Conservation (phyloP, 139 green algal species). For the Chlorella sp. region DNA sequence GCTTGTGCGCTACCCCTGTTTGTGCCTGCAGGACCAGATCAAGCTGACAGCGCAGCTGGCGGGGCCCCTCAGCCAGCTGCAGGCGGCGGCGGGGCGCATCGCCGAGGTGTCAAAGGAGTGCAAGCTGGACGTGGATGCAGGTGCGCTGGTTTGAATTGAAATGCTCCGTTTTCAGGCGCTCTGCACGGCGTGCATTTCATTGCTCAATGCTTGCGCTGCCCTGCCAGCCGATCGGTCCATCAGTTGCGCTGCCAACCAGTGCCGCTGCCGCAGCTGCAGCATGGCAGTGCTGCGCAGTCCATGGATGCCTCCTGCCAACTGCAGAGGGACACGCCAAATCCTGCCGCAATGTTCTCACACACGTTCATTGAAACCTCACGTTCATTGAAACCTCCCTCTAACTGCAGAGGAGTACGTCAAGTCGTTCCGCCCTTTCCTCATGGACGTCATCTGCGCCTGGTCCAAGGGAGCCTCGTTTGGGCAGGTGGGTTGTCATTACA, state of each 20-base stretch:
- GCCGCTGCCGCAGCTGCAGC: too few species aligned
- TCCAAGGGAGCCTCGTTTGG: constrained; percentile 65
- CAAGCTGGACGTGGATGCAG: constrained; percentile 78
- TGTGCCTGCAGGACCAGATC: constrained; percentile 37
- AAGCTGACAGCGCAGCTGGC: constrained; percentile 68
- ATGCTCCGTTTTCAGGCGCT: too few species aligned
- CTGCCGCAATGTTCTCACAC: too few species aligned
- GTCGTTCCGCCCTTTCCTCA: constrained; percentile 81
- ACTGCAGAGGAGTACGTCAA: constrained; percentile 75
- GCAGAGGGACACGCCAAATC: too few species aligned
- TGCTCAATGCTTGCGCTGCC: too few species aligned
- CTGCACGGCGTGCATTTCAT: too few species aligned
- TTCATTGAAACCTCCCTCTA: neutral
- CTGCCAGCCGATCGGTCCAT: too few species aligned
- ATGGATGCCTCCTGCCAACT: too few species aligned
- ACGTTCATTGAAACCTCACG: too few species aligned
- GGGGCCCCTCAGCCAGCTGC: constrained; percentile 54
- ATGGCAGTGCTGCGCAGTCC: too few species aligned
- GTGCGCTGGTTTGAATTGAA: constrained; percentile 45
- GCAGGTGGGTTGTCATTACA: neutral
- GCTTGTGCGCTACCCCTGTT: too few species aligned
- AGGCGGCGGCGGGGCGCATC: constrained; percentile 63
- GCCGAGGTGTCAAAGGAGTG: constrained; percentile 68
- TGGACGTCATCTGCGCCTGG: constrained; percentile 79
- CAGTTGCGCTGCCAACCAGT: too few species aligned